Base-by-base conservation (phyloP, 495 filamentous ascomycete species). In the Evansstolkia leycettana region DNA sequence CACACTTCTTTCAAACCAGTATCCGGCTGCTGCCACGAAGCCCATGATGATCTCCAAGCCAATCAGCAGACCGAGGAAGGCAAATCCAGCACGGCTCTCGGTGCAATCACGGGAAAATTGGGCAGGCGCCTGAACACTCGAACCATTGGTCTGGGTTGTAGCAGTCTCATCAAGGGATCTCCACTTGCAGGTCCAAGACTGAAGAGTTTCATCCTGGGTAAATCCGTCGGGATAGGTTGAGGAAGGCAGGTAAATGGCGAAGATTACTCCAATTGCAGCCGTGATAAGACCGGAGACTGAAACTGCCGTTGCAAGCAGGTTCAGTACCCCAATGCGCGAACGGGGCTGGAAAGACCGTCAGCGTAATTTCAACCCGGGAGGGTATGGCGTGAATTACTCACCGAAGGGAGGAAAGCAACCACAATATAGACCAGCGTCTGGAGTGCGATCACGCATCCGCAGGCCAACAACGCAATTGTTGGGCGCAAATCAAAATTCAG, bases 151-250 rank as follows among this genome's bases (percentile, higher is more conserved):
- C 2, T 33, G 33, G 1, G 27, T 29, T 2, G n/a, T n/a, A n/a
- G 11, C 13, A 16, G 28, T 8, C 13, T 14, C 33, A 5, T 40
- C 42, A 13, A 50, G 40, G 12, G 47, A 38, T 25, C 60, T 55
- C 62, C 65, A 70, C 42, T 68, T 70, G 50, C 69, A 72, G 4
- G 67, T 69, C 69, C 69, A 72, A 33, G 58, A 65, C 17, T 64
- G 52, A 11, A 72, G 50, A 7, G 65, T 71, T 36, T 70, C 67
- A 13, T 55, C 53, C 1, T 45, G 27, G 38, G 42, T 54, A 38
- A 63, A 64, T 17, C 53, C 56, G 13, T 31, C 53, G 9, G 60
- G 56, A 27, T 56, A 54, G 1, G 49, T 45, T 12, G 65, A 57
- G 6, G 55, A 58, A 0, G 64, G 60, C 7, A 55, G 55, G 38